Base-by-base conservation (phyloP, 202 grass and related monocot genomes). In the Eragrostis tef region DNA sequence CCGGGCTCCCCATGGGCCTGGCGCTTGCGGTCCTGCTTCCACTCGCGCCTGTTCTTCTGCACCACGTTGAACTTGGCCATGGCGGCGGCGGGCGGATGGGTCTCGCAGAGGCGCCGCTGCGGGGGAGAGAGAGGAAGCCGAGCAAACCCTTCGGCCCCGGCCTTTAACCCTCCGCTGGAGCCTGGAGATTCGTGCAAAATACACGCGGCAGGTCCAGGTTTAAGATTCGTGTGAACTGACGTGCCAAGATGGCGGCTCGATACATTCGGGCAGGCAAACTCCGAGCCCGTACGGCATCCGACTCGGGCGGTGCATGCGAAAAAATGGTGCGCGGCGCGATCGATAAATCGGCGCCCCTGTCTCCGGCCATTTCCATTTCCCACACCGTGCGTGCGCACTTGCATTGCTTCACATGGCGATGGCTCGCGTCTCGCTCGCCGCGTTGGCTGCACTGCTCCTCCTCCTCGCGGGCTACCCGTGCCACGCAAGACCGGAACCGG, bases 51-150 rank as follows among this genome's bases (percentile, higher is more conserved):
- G 76, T 87, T 82, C 88, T 88, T 93, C 83, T 82, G 83, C 58
- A 95, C 83, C 27, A 93, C 92, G 62, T 94, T 94, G 75, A 70
- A 98, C 82, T 94, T 94, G 62, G 92, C 92, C 95, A 98, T 98
- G 78, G 80, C 48, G 79, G 54, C 50, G 70, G n/a, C n/a, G 61
- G 74, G 78, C 56, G 82, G 82, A 36, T 48, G 64, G 56, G 56
- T 27, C 10, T 77, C 41, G 41, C 54, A 61, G 34, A 39, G 58
- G 71, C 82, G 82, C 77, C 72, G 87, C 78, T 70, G 56, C 50
- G 19, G 21, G 11, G 31, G 31, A 2, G 10, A 4, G 29, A 51
- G 9, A 53, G 64, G 26, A 64, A 81, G 27, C 8, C 15, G 0
- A 39, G 11, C 54, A 24, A 81, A 81, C 70, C 87, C 77, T 81